phyloP scores from a whole-genome alignment of 2,329 filamentous ascomycete species.

The Lasiodiplodia hormozganensis region DNA sequence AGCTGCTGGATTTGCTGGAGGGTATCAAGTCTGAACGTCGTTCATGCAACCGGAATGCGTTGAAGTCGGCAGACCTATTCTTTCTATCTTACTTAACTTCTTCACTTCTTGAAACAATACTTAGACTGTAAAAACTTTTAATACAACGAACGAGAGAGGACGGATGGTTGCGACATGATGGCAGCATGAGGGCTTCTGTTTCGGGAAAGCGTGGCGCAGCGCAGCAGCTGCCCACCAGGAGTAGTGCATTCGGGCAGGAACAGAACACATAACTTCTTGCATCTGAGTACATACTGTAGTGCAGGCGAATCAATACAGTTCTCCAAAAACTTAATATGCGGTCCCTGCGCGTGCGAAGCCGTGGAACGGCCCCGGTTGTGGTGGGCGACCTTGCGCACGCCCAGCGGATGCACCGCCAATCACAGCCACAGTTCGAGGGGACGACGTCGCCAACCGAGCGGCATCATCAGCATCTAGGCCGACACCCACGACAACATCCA shows the following conservation, averaged over 20 bases:
- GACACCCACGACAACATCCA: slow-evolving; percentile 25
- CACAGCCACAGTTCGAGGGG: slow-evolving; percentile 24
- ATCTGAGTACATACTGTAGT: slow-evolving; percentile 7
- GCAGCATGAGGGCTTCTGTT: slow-evolving; percentile 1
- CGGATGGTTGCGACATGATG: neutral
- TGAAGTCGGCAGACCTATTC: neutral
- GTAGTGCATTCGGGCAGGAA: slow-evolving; percentile 15
- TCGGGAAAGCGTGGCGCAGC: slow-evolving; percentile 22
- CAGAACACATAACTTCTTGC: neutral
- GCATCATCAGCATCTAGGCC: slow-evolving; percentile 26
- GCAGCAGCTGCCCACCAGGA: neutral
- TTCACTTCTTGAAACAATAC: neutral
- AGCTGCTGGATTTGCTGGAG: slow-evolving; percentile 30
- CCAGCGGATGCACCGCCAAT: slow-evolving; percentile 23
- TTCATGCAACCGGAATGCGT: neutral
- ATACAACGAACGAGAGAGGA: neutral
- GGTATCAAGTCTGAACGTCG: neutral
- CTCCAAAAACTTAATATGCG: neutral
- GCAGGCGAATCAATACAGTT: neutral
- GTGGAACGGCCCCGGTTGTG: neutral
- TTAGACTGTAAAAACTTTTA: neutral
- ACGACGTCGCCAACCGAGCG: slow-evolving; percentile 27
- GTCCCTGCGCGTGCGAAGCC: slow-evolving; percentile 10
- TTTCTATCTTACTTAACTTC: neutral
- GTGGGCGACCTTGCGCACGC: neutral